phyloP scores from a whole-genome alignment of 2,329 filamentous ascomycete species.

The Parastagonospora nodorum region DNA sequence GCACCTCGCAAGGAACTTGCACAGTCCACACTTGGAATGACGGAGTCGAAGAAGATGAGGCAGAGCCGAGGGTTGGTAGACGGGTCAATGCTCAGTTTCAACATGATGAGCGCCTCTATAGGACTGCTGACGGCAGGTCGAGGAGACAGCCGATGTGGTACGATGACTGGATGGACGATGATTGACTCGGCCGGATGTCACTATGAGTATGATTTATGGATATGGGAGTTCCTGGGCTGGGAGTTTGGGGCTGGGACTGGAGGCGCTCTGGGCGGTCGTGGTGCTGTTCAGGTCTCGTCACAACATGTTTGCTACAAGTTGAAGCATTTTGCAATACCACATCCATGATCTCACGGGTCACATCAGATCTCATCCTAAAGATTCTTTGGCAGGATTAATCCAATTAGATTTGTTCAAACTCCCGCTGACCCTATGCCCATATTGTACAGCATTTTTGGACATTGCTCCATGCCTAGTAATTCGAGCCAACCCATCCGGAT shows the following conservation, averaged over 20 bases:
- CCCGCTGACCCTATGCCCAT: slow-evolving; percentile 40
- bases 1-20: slow-evolving; percentile 73
- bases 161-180: slow-evolving; percentile 37
- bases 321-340: too few relatives aligned
- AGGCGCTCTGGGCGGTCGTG: not conserved
- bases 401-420: slow-evolving; percentile 45
- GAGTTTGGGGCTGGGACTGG: not conserved
- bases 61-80: slow-evolving; percentile 40
- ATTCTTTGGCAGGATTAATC: slow-evolving; percentile 16
- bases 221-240: not conserved
- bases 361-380: not conserved
- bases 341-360: too few relatives aligned
- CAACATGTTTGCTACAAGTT: too few relatives aligned
- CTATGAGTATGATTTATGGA: not conserved
- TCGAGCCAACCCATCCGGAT: not conserved
- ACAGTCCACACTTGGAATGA: slow-evolving; percentile 81
- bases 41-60: slow-evolving; percentile 65
- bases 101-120: slow-evolving; percentile 44
- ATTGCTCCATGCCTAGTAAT: not conserved
- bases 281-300: too few relatives aligned
- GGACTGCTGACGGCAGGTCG: slow-evolving; percentile 20
- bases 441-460: slow-evolving; percentile 37
- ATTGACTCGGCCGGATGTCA: slow-evolving; percentile 16
- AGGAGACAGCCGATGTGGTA: slow-evolving; percentile 31
- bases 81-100: slow-evolving; percentile 44